Base-by-base conservation (phyloP, 1,284 basidiomycete species). In the Abortiporus biennis region DNA sequence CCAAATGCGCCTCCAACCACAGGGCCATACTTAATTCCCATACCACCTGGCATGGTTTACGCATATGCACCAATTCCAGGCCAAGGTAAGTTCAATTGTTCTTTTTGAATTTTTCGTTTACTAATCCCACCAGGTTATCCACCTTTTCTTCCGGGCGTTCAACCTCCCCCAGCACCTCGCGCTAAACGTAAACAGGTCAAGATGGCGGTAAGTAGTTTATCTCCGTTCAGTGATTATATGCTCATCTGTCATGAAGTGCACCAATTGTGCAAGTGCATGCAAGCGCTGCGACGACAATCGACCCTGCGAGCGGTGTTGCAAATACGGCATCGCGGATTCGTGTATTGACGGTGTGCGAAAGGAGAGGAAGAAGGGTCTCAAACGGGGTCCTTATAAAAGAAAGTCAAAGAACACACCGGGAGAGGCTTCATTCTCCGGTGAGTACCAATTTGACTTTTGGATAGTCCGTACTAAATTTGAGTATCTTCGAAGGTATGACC, bases 151-250 rank as follows among this genome's bases (percentile, higher is more conserved):
- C 55, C 61, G 44, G 45, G 54, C 40, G 19, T 53, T 8, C 49
- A 46, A 17, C 42, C 48, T 4, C 50, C 56, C 38, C 36, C 53
- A 36, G 52, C 54, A 21, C 60, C 61, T 33, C 69, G 67, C 39
- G 67, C 79, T 2, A 92, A 92, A 62, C 81, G 88, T 45, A 87
- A 80, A 56, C 89, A 92, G 61, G 88, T 92, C 45, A 92, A 92
- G 68, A 90, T 89, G 78, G 88, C 88, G 44, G 83, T 86, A 58
- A 64, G 81, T 67, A 30, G 32, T n/a, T 33, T 17, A 17, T 34
- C 19, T 16, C 21, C 38, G 35, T 37, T 40, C 23, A 39, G 25
- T n/a, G 17, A 19, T 35, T 4, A 31, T 22, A 36, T 23, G 12
- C 20, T 45, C 17, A 36, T 30, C 25, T 21, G 24, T 38, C 21